Conservation (phyloP, 805 yeast genomes). For the Hanseniaspora vineae region DNA sequence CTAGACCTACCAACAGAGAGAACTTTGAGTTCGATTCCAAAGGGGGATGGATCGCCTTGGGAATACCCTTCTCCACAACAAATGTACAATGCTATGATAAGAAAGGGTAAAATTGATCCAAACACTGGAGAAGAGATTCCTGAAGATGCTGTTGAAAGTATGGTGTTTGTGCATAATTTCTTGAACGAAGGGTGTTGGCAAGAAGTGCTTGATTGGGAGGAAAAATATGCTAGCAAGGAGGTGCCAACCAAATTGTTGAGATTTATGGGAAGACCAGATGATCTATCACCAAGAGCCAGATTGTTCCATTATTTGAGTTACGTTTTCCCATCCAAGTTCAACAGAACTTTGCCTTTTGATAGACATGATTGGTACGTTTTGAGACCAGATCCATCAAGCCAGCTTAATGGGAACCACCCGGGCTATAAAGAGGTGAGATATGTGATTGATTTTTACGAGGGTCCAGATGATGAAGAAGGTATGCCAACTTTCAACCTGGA, state of each 20-base stretch:
- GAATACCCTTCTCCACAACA: conserved; percentile 99
- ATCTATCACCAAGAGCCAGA: conserved; percentile 75
- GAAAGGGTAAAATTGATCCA: conserved; percentile 60
- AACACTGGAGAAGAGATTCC: conserved; percentile 57
- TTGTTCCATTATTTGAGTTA: conserved; percentile 52
- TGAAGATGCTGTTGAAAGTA: conserved; percentile 89
- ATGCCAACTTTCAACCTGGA: conserved; percentile 87
- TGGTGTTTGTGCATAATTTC: conserved; percentile 96
- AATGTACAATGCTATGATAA: conserved; percentile 94
- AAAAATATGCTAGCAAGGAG: conserved; percentile 50
- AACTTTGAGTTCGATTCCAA: conserved; percentile 74
- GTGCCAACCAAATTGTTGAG: conserved; percentile 40
- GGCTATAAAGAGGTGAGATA: conserved; percentile 69
- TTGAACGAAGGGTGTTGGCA: conserved; percentile 97
- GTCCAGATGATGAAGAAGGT: conserved; percentile 82
- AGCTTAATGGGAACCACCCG: conserved; percentile 13
- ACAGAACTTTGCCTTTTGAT: conserved; percentile 82
- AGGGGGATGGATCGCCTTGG: conserved; percentile 70
- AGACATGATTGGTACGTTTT: conserved; percentile 98
- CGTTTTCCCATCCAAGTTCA: conserved; percentile 59
- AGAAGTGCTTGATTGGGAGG: conserved; percentile 88
- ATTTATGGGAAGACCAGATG: conserved; percentile 88
- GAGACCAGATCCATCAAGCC: conserved; percentile 35
- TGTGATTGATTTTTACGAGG: conserved; percentile 92
- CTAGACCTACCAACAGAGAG: conserved; percentile 71